Evolutionary conservation across 345 rosid species (phyloP), one percentile per base, ranked within the genome.

Genomic region (Syzygium aromaticum): DNA sequence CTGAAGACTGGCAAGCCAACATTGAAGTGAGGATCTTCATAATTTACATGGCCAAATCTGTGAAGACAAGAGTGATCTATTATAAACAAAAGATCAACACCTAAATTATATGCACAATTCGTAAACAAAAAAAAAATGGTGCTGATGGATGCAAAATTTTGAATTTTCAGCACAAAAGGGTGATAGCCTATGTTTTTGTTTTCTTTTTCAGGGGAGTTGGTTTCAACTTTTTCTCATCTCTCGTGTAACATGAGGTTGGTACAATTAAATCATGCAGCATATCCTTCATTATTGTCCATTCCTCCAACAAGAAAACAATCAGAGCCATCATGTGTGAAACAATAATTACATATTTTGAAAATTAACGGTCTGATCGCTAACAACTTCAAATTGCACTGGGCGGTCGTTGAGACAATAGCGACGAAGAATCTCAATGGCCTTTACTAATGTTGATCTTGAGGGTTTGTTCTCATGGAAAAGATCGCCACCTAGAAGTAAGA

Each of bases 401-500:
- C 22, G 94, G 91, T 98, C 97, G 86, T 94, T 96, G 78, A 98
- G 96, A 89, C 99, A 95, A 87, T 98, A 94, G 84, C 93, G 96
- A 86, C 99, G 99, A 33, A 98, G 99, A 92, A 96, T 98, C 92
- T 98, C 99, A 88, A 96, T 98, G 88, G 98, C 93, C 93, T 94
- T 98, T 46, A 98, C 98, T 73, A 98, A 92, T 86, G 99, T 98
- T 16, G 98, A 89, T 93, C 99, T 92, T 25, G 99, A 98, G 87
- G 99, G 99, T 92, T 96, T 98, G 88, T 98, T 96, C 94, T 98
- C 99, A 89, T 98, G 99, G 90, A 96, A 98, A 90, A 98, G 99
- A 90, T 98, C 99, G 49, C 99, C 99, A 84, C 99, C 99, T 6
- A 98, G 95, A 73, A 98, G 98, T 84, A 98, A 82, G 88, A 98